Percentiles rank a stretch among this genome's conserved stretches.
phyloP scores from a whole-genome alignment of 2,329 filamentous ascomycete genomes.

The Capronia epimyces region DNA sequence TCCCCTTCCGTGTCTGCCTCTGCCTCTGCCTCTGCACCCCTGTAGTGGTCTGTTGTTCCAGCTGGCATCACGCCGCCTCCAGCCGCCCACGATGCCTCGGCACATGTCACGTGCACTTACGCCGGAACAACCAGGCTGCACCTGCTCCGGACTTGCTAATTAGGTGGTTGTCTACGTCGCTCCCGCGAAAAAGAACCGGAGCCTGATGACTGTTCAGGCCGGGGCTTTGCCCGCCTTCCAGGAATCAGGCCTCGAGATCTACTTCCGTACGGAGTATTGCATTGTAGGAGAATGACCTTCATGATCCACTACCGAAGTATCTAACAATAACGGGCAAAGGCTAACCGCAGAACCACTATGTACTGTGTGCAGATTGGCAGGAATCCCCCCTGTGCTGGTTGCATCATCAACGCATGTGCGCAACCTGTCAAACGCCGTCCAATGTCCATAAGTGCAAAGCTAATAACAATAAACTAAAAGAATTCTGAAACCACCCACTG shows the following conservation, averaged over 20 bases:
- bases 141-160: neutral
- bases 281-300: neutral
- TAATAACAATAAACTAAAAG: neutral
- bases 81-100: conserved; percentile 1
- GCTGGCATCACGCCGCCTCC: neutral
- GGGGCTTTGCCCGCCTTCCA: neutral
- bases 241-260: too few relatives aligned
- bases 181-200: conserved; percentile 5
- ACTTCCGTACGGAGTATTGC: too few relatives aligned
- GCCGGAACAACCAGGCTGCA: neutral
- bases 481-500: neutral
- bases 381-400: neutral
- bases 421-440: neutral
- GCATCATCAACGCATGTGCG: neutral
- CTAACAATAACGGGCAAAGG: neutral
- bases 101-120: neutral
- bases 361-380: neutral
- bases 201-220: neutral
- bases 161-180: too few relatives aligned
- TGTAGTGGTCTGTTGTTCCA: too few relatives aligned
- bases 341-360: neutral
- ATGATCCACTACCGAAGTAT: neutral
- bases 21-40: too few relatives aligned
- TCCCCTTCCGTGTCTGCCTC: too few relatives aligned
- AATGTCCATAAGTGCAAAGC: neutral